Evolutionary conservation across 305 asterid species (phyloP).

Genomic region (Fraxinus albicans): DNA sequence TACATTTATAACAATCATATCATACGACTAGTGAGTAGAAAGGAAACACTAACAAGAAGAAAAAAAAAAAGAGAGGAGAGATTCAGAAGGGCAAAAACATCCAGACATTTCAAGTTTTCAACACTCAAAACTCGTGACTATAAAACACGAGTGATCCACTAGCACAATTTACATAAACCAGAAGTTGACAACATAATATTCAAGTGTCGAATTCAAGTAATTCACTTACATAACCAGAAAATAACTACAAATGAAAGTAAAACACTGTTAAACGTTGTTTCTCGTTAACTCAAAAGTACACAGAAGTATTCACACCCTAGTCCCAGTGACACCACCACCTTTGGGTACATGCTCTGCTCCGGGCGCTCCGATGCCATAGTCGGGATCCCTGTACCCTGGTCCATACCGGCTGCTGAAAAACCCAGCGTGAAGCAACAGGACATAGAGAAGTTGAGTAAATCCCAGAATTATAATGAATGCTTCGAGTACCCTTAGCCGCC

Average conservation of each 20-base stretch:
- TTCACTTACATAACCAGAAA: not conserved
- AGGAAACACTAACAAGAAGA: too few species aligned
- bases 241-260: not conserved
- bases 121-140: not conserved
- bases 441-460: constrained; percentile 57
- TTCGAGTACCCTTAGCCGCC: constrained; percentile 71
- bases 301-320: constrained; percentile 25
- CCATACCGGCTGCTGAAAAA: constrained; percentile 61
- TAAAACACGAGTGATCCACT: not conserved
- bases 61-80: too few species aligned
- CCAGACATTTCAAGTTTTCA: too few species aligned
- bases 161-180: not conserved
- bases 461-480: constrained; percentile 50
- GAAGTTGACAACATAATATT: not conserved
- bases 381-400: constrained; percentile 59
- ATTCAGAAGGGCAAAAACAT: too few species aligned
- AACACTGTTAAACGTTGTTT: not conserved
- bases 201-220: not conserved
- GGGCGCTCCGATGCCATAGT: constrained; percentile 35
- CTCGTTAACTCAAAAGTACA: not conserved
- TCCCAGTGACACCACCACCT: constrained; percentile 40
- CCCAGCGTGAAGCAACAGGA: constrained; percentile 63
- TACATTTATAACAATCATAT: too few species aligned
- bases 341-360: constrained; percentile 37
- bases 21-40: too few species aligned